These are phyloP conservation scores for Boehmeria nivea DNA, from an alignment of 306 rosid species.

Conservation along the genomic window DNA sequence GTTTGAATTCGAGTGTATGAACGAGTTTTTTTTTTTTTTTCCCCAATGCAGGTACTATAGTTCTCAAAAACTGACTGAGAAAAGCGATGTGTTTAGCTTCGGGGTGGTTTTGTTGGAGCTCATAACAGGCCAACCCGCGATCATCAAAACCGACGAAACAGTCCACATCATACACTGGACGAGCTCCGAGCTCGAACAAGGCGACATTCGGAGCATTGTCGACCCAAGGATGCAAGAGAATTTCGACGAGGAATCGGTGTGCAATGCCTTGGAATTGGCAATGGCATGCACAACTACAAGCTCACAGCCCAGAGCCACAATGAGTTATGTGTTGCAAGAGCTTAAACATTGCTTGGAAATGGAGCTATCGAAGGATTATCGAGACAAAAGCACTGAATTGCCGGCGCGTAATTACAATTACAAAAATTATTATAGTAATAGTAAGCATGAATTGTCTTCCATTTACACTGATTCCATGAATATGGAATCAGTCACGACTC, in stretches of 20 bases:
- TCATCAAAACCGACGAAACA: slow-evolving; percentile 28
- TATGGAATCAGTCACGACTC: slow-evolving; percentile 18
- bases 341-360: slow-evolving; percentile 36
- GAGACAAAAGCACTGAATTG: slow-evolving; percentile 19
- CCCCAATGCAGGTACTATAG: slow-evolving; percentile 38
- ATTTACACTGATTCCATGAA: slow-evolving; percentile 19
- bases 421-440: neutral
- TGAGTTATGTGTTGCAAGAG: slow-evolving; percentile 43
- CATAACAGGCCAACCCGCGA: slow-evolving; percentile 51
- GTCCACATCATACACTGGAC: slow-evolving; percentile 46
- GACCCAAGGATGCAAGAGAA: slow-evolving; percentile 45
- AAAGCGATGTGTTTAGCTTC: slow-evolving; percentile 61
- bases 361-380: slow-evolving; percentile 20
- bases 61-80: slow-evolving; percentile 40
- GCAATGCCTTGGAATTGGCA: slow-evolving; percentile 46
- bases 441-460: slow-evolving; percentile 1
- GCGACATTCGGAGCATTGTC: slow-evolving; percentile 25
- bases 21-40: too few species aligned
- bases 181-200: slow-evolving; percentile 27
- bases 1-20: too few species aligned
- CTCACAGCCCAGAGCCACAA: slow-evolving; percentile 46
- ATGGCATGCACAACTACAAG: slow-evolving; percentile 40
- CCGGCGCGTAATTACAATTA: slow-evolving; percentile 10
- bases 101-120: slow-evolving; percentile 55
- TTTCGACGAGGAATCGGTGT: slow-evolving; percentile 26